These are phyloP conservation scores for Detonula confervacea DNA, from an alignment of 352 stramenopile species.

Conservation along the genomic window DNA sequence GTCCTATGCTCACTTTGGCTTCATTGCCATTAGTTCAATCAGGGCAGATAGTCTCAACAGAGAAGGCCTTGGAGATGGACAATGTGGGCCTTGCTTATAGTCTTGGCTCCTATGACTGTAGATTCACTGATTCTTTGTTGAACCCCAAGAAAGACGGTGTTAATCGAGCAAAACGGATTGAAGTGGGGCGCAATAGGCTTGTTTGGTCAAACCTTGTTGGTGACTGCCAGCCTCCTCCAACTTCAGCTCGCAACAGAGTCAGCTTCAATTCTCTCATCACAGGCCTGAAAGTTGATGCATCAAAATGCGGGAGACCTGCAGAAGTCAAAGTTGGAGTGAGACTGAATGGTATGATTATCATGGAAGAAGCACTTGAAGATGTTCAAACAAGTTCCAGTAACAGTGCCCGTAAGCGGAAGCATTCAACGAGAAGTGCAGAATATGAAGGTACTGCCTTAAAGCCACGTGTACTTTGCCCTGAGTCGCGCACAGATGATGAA, in stretches of 20 bases:
- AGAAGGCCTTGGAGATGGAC: constrained; percentile 50
- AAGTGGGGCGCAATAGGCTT: constrained; percentile 56
- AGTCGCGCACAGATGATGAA: constrained; percentile 46
- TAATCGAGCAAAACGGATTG: constrained; percentile 41
- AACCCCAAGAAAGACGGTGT: constrained; percentile 49
- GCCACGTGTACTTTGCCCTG: constrained; percentile 21
- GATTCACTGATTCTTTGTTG: constrained; percentile 43
- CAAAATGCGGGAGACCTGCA: constrained; percentile 58
- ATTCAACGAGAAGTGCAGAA: constrained; percentile 53
- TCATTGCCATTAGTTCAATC: constrained; percentile 45
- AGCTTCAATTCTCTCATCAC: constrained; percentile 61
- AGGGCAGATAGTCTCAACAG: constrained; percentile 41
- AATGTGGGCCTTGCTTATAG: constrained; percentile 34
- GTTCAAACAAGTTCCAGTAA: background rate
- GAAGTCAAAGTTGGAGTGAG: constrained; percentile 72
- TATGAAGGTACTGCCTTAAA: constrained; percentile 25
- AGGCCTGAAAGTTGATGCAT: constrained; percentile 48
- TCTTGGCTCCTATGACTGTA: constrained; percentile 63
- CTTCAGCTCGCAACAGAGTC: constrained; percentile 37
- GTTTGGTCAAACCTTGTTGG: constrained; percentile 58
- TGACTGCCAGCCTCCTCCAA: constrained; percentile 27
- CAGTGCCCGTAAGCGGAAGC: constrained; percentile 51
- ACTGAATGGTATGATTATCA: constrained; percentile 65
- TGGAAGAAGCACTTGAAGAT: constrained; percentile 58
- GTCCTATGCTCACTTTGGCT: constrained; percentile 55